phyloP scores from a whole-genome alignment of 306 rosid species.

The Cucurbita argyrosperma region DNA sequence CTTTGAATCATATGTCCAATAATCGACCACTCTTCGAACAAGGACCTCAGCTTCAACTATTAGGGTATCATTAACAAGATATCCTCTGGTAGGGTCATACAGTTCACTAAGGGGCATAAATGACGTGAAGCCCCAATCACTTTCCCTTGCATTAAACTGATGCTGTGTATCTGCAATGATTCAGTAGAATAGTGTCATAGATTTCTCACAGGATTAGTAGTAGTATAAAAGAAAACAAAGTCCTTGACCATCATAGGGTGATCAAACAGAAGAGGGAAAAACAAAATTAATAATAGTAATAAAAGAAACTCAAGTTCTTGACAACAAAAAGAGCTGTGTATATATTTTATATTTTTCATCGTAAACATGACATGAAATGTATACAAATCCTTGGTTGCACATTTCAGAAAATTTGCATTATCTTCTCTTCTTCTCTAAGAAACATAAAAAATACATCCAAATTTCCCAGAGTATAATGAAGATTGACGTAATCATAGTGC shows the following conservation, averaged over 20 bases:
- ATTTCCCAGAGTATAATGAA: neutral
- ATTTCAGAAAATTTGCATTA: neutral
- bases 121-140: constrained; percentile 95
- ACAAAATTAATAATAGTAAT: neutral
- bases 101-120: constrained; percentile 82
- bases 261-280: too few relatives aligned
- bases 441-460: neutral
- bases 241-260: neutral
- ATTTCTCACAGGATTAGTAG: neutral
- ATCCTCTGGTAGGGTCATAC: constrained; percentile 70
- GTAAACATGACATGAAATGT: neutral
- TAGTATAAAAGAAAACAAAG: neutral
- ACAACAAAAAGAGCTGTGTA: neutral
- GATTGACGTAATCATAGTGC: neutral
- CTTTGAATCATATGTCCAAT: constrained; percentile 77
- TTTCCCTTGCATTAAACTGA: constrained; percentile 79
- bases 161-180: constrained; percentile 67
- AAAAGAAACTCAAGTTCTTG: neutral
- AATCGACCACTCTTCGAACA: constrained; percentile 70
- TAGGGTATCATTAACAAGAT: constrained; percentile 59
- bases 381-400: neutral
- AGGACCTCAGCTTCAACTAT: constrained; percentile 77
- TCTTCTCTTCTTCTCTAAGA: neutral
- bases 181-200: neutral
- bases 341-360: neutral